Base-by-base conservation (phyloP, 139 green algal genomes). In the Klebsormidium nitens region DNA sequence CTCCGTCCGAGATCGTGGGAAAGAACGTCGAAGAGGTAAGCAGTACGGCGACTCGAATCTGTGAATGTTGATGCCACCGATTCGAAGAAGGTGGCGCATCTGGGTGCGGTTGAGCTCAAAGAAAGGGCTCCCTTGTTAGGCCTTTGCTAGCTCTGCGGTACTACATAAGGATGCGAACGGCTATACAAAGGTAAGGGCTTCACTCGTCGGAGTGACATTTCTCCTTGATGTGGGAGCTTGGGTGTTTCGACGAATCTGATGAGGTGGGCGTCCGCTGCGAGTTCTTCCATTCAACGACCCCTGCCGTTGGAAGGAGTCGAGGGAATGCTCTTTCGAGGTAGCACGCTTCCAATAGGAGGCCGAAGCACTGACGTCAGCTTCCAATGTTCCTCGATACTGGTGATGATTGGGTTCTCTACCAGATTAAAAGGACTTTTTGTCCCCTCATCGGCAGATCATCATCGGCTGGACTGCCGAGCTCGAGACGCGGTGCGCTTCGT, bases 381-480 rank as follows among this genome's bases (percentile, higher is more conserved):
- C 46, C 46, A 55, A 55, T 23, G 23, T 23, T 31, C 23, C 23
- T 23, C 46, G 23, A 55, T 31, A 55, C 46, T 23, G 46, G 23
- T 31, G 23, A 55, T 31, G 46, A 55, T 23, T 55, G 23, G 23
- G 23, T 31, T 23, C 46, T 55, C 23, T 31, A 55, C 23, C 23
- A 23, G 23, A 55, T 55, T 55, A 23, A 23, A 55, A 55, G 23
- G 46, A 23, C 46, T 55, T 23, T 23, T 31, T 55, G 46, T 55
- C 23, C 8, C 19, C 14, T 14, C n/a, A n/a, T n/a, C n/a, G n/a
- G n/a, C 68, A 88, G 66, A 90, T 93, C 46, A 89, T 92, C 63
- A 80, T 74, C 29, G 82, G 77, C 60, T 90, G 86, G 86, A 85
- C 67, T 6, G 64, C 40, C 8, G 90, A 96, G 83, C 77, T 96